Conservation (phyloP, 768 basidiomycete genomes). For the Kwoniella shandongensis region DNA sequence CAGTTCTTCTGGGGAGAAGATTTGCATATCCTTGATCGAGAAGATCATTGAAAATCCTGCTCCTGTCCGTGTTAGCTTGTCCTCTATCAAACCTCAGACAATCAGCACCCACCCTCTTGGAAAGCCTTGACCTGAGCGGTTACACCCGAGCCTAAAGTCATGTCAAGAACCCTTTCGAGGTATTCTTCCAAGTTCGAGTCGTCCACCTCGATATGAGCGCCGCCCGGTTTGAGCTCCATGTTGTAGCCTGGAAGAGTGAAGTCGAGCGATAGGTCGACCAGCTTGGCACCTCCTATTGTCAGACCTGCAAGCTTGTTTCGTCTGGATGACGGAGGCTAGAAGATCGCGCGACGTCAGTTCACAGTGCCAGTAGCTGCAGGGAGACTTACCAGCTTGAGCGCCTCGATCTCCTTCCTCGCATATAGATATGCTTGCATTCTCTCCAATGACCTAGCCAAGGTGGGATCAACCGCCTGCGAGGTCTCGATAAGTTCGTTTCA, state of each 20-base stretch:
- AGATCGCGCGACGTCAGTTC: background rate
- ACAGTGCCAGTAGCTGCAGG: background rate
- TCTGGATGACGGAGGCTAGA: constrained; percentile 31
- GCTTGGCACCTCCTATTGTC: constrained; percentile 58
- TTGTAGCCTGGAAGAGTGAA: constrained; percentile 96
- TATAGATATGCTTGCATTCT: constrained; percentile 64
- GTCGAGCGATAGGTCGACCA: constrained; percentile 89
- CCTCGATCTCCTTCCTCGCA: constrained; percentile 59
- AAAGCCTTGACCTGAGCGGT: constrained; percentile 82
- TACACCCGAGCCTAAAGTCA: constrained; percentile 78
- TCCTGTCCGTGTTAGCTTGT: background rate
- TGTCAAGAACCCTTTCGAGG: constrained; percentile 78
- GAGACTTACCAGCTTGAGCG: constrained; percentile 49
- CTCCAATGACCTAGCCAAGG: constrained; percentile 78
- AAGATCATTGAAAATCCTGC: constrained; percentile 68
- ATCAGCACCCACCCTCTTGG: constrained; percentile 61
- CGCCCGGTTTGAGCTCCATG: constrained; percentile 84
- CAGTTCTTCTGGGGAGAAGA: constrained; percentile 92
- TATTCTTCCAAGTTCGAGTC: constrained; percentile 87
- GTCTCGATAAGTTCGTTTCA: background rate
- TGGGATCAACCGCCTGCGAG: constrained; percentile 73
- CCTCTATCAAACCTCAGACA: background rate
- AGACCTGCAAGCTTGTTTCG: constrained; percentile 40
- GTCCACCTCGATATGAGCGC: constrained; percentile 76
- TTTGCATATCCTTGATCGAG: constrained; percentile 82